These are phyloP conservation scores for Dryadomyces quercus-mongolicae DNA, from an alignment of 2,329 filamentous ascomycete genomes.

Conservation along the genomic window DNA sequence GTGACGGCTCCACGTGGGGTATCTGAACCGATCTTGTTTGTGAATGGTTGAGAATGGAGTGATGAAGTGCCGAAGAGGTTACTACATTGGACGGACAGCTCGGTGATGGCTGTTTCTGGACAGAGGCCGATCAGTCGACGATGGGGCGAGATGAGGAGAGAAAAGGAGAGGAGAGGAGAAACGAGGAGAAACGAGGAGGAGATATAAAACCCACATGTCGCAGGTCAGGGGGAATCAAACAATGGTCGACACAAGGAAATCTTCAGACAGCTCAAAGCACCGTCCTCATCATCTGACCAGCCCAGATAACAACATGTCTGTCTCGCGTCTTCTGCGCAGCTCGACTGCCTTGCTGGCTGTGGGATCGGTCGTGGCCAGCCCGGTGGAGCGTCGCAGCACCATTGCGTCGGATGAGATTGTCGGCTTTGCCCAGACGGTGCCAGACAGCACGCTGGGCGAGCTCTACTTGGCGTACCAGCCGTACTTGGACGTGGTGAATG, in stretches of 20 bases:
- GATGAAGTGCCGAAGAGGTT: neutral
- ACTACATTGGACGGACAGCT: neutral
- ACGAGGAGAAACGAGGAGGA: neutral
- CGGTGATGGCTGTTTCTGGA: neutral
- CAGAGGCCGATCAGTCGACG: neutral
- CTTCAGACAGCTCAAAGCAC: no score
- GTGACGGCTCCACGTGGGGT: neutral
- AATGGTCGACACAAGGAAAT: no score
- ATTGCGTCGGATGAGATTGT: conserved; percentile 27
- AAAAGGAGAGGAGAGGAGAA: neutral
- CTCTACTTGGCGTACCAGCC: conserved; percentile 45
- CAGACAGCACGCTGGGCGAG: conserved; percentile 28
- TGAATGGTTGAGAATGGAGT: neutral
- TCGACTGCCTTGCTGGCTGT: conserved; percentile 1
- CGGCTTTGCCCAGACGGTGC: conserved; percentile 40
- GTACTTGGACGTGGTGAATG: conserved; percentile 39
- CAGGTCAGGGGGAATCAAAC: neutral
- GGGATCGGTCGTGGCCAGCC: neutral
- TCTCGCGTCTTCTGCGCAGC: conserved; percentile 6
- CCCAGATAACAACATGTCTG: neutral
- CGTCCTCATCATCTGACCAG: no score
- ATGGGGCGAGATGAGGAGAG: neutral
- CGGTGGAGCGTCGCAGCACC: conserved; percentile 14
- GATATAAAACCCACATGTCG: neutral
- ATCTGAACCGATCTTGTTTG: neutral